phyloP scores from a whole-genome alignment of 331 rosid genomes.

The Arachis monticola region DNA sequence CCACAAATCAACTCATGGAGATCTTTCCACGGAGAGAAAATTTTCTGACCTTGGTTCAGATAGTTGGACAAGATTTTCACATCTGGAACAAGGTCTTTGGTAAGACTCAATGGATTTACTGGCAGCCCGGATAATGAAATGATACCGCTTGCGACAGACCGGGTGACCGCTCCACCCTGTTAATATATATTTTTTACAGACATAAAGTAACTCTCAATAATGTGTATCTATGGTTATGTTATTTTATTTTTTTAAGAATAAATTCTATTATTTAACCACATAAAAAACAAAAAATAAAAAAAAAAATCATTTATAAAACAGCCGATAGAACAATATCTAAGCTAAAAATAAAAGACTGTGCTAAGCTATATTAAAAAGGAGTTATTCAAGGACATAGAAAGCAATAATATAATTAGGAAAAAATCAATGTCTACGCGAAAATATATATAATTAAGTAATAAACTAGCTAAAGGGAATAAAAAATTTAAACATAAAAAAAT shows the following conservation, averaged over 20 bases:
- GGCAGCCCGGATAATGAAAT: slow-evolving; percentile 58
- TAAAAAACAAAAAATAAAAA: too few species aligned
- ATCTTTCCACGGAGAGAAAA: neutral
- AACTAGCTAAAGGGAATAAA: neutral
- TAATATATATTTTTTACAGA: neutral
- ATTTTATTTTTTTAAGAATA: too few species aligned
- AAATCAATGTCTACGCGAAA: neutral
- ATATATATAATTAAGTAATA: too few species aligned
- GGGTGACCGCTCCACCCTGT: slow-evolving; percentile 75
- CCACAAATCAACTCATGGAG: neutral
- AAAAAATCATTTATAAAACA: too few species aligned
- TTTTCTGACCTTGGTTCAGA: slow-evolving; percentile 43
- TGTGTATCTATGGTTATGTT: too few species aligned
- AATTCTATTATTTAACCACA: too few species aligned
- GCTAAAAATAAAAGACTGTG: too few species aligned
- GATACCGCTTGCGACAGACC: slow-evolving; percentile 65
- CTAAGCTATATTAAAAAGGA: too few species aligned
- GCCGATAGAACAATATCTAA: too few species aligned
- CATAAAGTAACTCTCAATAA: neutral
- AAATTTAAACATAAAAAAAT: neutral
- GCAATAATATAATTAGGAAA: neutral
- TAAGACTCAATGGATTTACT: slow-evolving; percentile 36
- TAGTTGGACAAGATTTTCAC: slow-evolving; percentile 34
- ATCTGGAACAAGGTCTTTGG: slow-evolving; percentile 46
- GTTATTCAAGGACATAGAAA: too few species aligned